phyloP scores from a whole-genome alignment of 2,329 filamentous ascomycete genomes.

The Pestalotiopsis sp. region DNA sequence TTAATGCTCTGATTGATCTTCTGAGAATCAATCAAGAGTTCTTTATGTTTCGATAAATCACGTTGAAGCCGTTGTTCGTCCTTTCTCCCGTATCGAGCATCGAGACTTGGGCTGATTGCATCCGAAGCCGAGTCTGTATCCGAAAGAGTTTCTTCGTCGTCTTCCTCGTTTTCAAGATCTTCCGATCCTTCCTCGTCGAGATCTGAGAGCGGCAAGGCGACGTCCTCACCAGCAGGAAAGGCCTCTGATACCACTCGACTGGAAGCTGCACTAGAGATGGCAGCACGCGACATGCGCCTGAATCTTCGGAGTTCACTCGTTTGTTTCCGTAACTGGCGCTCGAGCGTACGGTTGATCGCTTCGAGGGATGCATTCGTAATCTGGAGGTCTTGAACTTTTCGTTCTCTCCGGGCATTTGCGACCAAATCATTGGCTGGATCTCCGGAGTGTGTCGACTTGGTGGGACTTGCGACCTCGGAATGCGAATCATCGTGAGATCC shows the following conservation, averaged over 20 bases:
- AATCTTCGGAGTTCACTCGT: constrained; percentile 85
- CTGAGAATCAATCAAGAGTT: constrained; percentile 85
- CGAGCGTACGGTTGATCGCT: constrained; percentile 91
- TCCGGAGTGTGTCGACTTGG: constrained; percentile 55
- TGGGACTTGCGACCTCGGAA: constrained; percentile 55
- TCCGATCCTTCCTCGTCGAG: constrained; percentile 49
- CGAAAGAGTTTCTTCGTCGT: constrained; percentile 55
- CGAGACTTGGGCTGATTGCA: constrained; percentile 41
- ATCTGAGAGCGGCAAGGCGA: constrained; percentile 51
- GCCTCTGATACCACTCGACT: constrained; percentile 47
- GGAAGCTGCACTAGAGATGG: constrained; percentile 47
- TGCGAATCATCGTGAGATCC: constrained; percentile 28
- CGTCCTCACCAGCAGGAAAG: constrained; percentile 39
- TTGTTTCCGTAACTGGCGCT: constrained; percentile 89
- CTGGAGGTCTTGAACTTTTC: constrained; percentile 94
- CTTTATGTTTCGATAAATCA: constrained; percentile 86
- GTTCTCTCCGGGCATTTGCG: constrained; percentile 84
- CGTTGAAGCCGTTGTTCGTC: constrained; percentile 84
- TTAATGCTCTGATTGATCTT: constrained; percentile 95
- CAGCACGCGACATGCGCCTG: constrained; percentile 78
- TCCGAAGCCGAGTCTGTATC: constrained; percentile 40
- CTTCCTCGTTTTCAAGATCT: constrained; percentile 43
- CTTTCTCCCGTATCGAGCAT: constrained; percentile 62
- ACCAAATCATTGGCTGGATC: constrained; percentile 76
- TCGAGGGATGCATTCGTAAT: constrained; percentile 95